phyloP scores from a whole-genome alignment of 805 yeast species.

The Lipomyces anomalus region DNA sequence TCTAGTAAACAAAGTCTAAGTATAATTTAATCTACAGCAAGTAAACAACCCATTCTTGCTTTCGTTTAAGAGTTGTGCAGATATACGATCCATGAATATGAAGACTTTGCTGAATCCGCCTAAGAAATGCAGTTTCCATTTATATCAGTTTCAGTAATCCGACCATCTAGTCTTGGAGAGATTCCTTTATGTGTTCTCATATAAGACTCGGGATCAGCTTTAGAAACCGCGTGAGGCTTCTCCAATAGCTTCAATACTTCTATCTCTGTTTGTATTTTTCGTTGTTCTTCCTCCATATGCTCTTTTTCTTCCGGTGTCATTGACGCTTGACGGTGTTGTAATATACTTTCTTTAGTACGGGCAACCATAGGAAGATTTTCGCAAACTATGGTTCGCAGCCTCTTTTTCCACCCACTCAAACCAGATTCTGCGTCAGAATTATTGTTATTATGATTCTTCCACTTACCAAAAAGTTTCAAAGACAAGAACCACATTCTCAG shows the following conservation, averaged over 20 bases:
- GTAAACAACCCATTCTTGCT: too few species aligned
- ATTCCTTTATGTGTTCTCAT: constrained; percentile 2
- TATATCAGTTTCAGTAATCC: constrained; percentile 6
- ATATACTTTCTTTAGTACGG: not conserved
- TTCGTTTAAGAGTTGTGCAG: too few species aligned
- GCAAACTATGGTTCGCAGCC: not conserved
- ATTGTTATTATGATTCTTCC: constrained; percentile 4
- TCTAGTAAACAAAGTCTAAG: too few species aligned
- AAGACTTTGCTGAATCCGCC: too few species aligned
- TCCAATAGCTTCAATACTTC: constrained; percentile 12
- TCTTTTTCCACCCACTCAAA: not conserved
- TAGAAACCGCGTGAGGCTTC: constrained; percentile 1
- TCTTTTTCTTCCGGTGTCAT: constrained; percentile 1
- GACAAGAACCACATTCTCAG: constrained; percentile 25
- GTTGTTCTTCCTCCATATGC: constrained; percentile 3
- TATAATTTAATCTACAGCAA: too few species aligned
- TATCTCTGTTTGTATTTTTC: constrained; percentile 10
- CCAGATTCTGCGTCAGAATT: not conserved
- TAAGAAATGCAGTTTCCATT: constrained; percentile 1
- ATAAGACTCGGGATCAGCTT: not conserved
- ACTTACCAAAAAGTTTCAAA: constrained; percentile 5
- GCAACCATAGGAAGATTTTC: not conserved
- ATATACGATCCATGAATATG: too few species aligned
- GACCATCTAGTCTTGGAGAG: constrained; percentile 15
- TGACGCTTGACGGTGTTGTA: not conserved